phyloP scores from a whole-genome alignment of 306 rosid genomes.

The Begonia loranthoides region DNA sequence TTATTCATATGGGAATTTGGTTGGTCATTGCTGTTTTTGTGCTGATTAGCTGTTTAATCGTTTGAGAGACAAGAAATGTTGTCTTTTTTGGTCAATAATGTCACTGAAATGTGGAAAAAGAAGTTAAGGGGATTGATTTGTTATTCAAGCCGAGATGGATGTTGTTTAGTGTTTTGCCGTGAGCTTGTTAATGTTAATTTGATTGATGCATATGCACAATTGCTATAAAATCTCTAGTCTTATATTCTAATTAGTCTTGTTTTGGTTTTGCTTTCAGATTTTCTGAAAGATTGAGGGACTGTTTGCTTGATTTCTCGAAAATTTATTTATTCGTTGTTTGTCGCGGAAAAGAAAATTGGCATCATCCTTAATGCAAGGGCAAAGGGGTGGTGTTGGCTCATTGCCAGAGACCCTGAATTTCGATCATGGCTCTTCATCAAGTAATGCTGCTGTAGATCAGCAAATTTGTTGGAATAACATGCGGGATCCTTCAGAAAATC shows the following conservation, averaged over 20 bases:
- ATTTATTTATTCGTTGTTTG: conserved; percentile 9
- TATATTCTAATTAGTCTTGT: neutral
- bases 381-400: conserved; percentile 75
- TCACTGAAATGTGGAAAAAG: too few species aligned
- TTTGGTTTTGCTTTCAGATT: conserved; percentile 26
- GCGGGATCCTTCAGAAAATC: conserved; percentile 47
- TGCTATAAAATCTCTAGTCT: neutral
- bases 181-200: too few species aligned
- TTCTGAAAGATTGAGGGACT: conserved; percentile 9
- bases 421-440: conserved; percentile 68
- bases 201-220: too few species aligned
- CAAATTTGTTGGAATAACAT: conserved; percentile 56
- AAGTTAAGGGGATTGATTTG: too few species aligned
- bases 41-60: too few species aligned
- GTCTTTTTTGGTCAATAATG: too few species aligned
- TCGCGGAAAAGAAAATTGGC: conserved; percentile 16
- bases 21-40: too few species aligned
- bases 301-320: conserved; percentile 12
- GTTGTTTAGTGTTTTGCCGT: too few species aligned
- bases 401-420: conserved; percentile 66
- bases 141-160: too few species aligned
- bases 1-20: too few species aligned
- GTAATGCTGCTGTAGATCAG: conserved; percentile 40
- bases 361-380: conserved; percentile 79
- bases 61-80: too few species aligned